phyloP scores from a whole-genome alignment of 2,329 filamentous ascomycete genomes.

The Colletotrichum orbiculare region DNA sequence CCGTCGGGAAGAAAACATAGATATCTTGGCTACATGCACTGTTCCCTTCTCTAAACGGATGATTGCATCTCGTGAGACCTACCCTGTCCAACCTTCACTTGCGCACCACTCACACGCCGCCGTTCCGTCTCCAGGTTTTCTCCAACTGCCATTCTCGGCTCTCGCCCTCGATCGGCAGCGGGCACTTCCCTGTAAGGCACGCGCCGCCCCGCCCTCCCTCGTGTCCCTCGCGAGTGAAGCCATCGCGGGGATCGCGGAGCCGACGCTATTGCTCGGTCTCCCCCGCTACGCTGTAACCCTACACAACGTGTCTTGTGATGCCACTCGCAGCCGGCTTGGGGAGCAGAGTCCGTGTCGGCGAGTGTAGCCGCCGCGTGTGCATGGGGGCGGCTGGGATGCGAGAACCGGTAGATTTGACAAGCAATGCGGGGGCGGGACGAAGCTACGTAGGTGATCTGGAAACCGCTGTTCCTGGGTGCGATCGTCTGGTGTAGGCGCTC shows the following conservation, averaged over 20 bases:
- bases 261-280: neutral
- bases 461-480: neutral
- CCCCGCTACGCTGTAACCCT: conserved; percentile 16
- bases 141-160: conserved; percentile 23
- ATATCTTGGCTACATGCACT: neutral
- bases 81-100: conserved; percentile 26
- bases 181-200: conserved; percentile 21
- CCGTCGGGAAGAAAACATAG: neutral
- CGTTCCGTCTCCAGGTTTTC: neutral
- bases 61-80: neutral
- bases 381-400: neutral
- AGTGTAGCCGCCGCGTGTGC: neutral
- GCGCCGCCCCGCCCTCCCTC: neutral
- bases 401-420: conserved; percentile 27
- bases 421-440: conserved; percentile 34
- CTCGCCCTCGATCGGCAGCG: conserved; percentile 18
- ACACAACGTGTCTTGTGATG: conserved; percentile 25
- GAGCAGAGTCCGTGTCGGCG: conserved; percentile 15
- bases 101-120: conserved; percentile 30
- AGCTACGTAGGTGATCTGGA: conserved; percentile 4
- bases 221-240: neutral
- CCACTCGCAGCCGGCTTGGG: conserved; percentile 18
- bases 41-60: neutral
- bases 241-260: conserved; percentile 33
- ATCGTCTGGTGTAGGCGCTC: conserved; percentile 12